phyloP scores from a whole-genome alignment of 1,284 basidiomycete species.

The Sparassis latifolia region DNA sequence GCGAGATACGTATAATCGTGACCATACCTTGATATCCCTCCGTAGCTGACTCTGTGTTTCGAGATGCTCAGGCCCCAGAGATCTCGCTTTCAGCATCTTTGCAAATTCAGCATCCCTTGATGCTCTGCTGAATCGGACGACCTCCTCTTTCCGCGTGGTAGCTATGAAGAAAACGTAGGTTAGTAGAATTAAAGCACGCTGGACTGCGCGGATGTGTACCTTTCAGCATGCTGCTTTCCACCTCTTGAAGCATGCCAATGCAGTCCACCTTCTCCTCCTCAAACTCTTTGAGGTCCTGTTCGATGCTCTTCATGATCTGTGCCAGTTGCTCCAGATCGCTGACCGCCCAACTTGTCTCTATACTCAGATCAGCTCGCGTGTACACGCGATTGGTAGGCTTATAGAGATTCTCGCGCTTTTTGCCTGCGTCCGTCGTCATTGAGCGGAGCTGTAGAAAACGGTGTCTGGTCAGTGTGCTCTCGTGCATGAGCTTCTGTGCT shows the following conservation, averaged over 20 bases:
- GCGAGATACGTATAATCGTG: neutral
- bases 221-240: conserved; percentile 62
- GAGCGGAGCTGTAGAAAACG: conserved; percentile 33
- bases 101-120: conserved; percentile 73
- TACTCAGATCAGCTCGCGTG: conserved; percentile 38
- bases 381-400: conserved; percentile 26
- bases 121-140: conserved; percentile 68
- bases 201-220: conserved; percentile 30
- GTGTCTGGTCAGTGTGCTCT: conserved; percentile 1
- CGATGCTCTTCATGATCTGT: conserved; percentile 39
- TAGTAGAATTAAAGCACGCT: neutral
- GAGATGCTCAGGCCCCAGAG: conserved; percentile 84
- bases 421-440: conserved; percentile 28
- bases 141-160: conserved; percentile 68
- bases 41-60: conserved; percentile 77
- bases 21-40: conserved; percentile 56
- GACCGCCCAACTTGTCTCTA: conserved; percentile 46
- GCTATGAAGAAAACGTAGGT: conserved; percentile 33
- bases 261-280: conserved; percentile 37
- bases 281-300: conserved; percentile 45
- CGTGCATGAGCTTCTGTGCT: conserved; percentile 13
- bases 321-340: conserved; percentile 48
- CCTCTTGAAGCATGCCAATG: conserved; percentile 39
- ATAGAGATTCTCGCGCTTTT: conserved; percentile 7
- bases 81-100: conserved; percentile 71